These are phyloP conservation scores for Solanum chaucha DNA, from an alignment of 257 asterid species.

Conservation along the genomic window DNA sequence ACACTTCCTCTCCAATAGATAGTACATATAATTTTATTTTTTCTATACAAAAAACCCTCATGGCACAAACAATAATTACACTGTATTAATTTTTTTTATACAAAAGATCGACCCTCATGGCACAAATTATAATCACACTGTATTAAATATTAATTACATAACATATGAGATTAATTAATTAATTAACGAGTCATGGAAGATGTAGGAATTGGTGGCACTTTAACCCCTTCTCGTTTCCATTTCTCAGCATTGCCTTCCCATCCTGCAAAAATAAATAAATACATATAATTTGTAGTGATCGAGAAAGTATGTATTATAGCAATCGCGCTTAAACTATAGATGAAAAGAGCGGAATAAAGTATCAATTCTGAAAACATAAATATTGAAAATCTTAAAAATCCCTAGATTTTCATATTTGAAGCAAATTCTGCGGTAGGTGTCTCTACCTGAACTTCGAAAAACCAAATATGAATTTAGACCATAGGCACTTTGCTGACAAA, in stretches of 20 bases:
- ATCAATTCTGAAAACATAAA: not conserved
- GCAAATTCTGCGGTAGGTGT: not conserved
- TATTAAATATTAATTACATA: not conserved
- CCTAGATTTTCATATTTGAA: not conserved
- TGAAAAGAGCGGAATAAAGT: not conserved
- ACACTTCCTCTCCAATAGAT: not conserved
- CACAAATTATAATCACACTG: not conserved
- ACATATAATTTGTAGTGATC: not conserved
- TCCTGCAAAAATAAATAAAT: conserved; percentile 4
- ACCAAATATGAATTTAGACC: not conserved
- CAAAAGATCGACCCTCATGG: not conserved
- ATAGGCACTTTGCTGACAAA: not conserved
- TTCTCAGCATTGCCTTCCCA: conserved; percentile 32
- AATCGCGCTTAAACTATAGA: not conserved
- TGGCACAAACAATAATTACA: not conserved
- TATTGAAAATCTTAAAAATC: not conserved
- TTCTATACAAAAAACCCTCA: not conserved
- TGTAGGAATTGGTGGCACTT: conserved; percentile 20
- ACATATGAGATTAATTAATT: not conserved
- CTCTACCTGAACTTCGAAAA: not conserved
- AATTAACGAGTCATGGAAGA: conserved; percentile 14
- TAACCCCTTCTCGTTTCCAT: conserved; percentile 17
- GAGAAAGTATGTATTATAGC: not conserved
- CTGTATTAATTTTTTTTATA: too few species aligned
- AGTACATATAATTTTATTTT: too few species aligned